Percentiles rank a stretch among this genome's conserved stretches.
Conservation (phyloP, 805 yeast genomes). For the Kuraishia molischiana region DNA sequence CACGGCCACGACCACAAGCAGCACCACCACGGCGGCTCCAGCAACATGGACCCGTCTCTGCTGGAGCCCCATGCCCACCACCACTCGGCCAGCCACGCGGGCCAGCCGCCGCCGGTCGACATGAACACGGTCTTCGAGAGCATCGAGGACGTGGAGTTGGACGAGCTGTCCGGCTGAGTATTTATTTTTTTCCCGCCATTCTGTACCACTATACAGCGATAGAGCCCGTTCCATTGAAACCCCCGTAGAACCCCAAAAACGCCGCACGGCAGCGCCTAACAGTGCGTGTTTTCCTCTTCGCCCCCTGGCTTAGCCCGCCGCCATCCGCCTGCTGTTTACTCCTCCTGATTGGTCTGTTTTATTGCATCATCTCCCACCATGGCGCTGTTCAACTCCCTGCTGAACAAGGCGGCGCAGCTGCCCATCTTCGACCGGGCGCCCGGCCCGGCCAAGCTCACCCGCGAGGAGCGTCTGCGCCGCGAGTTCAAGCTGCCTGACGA, state of each 20-base stretch:
- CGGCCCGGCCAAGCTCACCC: slow-evolving; percentile 34
- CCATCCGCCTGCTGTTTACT: no score
- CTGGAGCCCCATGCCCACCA: background rate
- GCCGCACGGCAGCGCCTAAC: no score
- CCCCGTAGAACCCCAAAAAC: no score
- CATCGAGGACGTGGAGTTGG: background rate
- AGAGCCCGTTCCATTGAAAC: no score
- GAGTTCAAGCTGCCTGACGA: slow-evolving; percentile 64
- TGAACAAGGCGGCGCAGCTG: slow-evolving; percentile 37
- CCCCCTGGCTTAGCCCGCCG: no score
- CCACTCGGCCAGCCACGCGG: background rate
- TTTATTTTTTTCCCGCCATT: no score
- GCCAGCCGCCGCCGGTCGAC: background rate
- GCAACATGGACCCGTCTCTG: background rate
- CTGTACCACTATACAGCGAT: no score
- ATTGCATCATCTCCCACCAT: no score
- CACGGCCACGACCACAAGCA: background rate
- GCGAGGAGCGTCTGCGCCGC: slow-evolving; percentile 61
- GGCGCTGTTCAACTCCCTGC: slow-evolving; percentile 42
- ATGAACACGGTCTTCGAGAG: background rate
- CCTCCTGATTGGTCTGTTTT: no score
- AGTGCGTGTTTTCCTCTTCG: no score
- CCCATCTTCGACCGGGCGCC: slow-evolving; percentile 30
- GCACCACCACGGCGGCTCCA: background rate
- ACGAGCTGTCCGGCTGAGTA: no score